Evolutionary conservation across 306 rosid genomes (phyloP).

Genomic region (Ormosia emarginata): DNA sequence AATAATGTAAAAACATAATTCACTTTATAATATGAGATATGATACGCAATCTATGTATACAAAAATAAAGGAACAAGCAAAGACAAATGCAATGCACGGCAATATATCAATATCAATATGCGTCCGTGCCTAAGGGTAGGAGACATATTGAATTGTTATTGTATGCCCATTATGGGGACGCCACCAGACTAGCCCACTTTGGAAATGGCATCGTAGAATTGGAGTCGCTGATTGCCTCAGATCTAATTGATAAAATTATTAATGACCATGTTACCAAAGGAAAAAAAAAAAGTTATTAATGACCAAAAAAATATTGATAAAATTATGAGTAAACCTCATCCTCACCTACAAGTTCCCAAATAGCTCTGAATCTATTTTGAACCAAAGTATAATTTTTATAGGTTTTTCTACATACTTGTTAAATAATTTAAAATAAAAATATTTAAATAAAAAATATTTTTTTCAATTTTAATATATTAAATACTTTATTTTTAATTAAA

Average conservation of each 20-base stretch:
- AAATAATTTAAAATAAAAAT: too few species aligned
- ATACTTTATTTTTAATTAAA: too few species aligned
- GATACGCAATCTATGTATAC: background rate
- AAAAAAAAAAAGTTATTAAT: too few species aligned
- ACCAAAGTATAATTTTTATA: too few species aligned
- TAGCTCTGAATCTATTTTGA: too few species aligned
- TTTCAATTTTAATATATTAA: too few species aligned
- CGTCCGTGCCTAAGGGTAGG: background rate
- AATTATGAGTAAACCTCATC: background rate
- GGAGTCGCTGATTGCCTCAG: background rate
- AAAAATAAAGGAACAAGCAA: background rate
- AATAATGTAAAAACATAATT: too few species aligned
- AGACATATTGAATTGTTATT: background rate
- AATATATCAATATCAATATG: background rate
- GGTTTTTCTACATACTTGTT: too few species aligned
- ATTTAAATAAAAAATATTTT: too few species aligned
- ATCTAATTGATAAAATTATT: background rate
- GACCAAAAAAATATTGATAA: too few species aligned
- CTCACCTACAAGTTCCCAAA: background rate
- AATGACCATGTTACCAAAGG: too few species aligned
- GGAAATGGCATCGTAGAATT: background rate
- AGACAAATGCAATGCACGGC: background rate
- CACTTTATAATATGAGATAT: too few species aligned
- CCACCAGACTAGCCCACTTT: background rate
- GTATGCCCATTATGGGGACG: background rate